Evolutionary conservation across 805 yeast genomes (phyloP), one percentile per base, ranked within the genome.

Genomic region (Dipodascopsis uninucleata): DNA sequence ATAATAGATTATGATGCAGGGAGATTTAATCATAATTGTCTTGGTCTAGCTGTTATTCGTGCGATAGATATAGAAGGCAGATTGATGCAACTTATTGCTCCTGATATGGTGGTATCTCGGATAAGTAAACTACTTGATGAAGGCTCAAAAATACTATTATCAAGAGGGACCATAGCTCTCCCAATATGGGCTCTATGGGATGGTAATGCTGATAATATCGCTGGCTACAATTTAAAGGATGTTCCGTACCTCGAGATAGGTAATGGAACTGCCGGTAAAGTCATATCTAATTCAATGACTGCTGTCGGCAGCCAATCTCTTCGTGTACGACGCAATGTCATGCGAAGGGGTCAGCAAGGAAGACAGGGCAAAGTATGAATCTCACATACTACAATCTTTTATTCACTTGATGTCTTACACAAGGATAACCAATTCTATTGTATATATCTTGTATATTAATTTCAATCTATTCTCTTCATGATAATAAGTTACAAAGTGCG

Each of bases 151-250:
- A 26, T 31, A 31, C 12, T n/a, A 16, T 25, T 47, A n/a, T 6
- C 45, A 5, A 45, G 55, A 3, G 55, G 55, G 3, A 37, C 37
- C 10, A 26, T 50, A 16, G 46, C 31, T 4, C 24, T 50, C 9
- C 55, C 55, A 9, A 23, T 50, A 4, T 31, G 31, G 25, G 50
- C 47, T 3, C 28, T 37, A 7, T 48, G 49, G 55, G 36, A 43
- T 9, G 45, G 53, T 9, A 18, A 20, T 12, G 33, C 28, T 9
- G 23, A 26, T 17, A 45, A 41, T n/a, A 39, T 41, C 10, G 48
- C 43, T 1, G 36, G 45, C 3, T 20, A 24, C 14, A 39, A 40
- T 12, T 43, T 46, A 45, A 18, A 28, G 2, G 32, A 37, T 17
- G 49, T 47, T 22, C 55, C 55, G 31, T 48, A 47, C 31, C 33